Base-by-base conservation (phyloP, 345 rosid species). In the Mallotus nudiflorus region DNA sequence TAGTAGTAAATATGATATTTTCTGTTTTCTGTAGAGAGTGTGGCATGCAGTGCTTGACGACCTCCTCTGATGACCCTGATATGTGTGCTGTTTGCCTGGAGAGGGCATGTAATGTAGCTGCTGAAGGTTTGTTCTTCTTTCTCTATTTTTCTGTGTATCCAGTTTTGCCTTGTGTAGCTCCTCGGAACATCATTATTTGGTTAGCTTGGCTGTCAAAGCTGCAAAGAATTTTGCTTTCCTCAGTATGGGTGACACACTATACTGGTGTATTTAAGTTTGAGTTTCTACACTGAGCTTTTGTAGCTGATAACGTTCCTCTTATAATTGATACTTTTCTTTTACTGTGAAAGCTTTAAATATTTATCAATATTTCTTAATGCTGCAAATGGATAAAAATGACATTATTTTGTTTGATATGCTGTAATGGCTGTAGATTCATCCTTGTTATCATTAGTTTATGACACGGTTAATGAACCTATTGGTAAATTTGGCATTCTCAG, bases 21-120 rank as follows among this genome's bases (percentile, higher is more conserved):
- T 22, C 0, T 70, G 25, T 53, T 66, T 31, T 54, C 70, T 83
- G 78, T 82, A 91, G 99, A 81, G 97, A 92, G 75, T 75, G 67
- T 31, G 99, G 97, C 54, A 76, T 92, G 86, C 99, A 90, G 61
- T 82, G 85, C 45, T 71, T 83, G 53, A 81, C 83, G 49, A 74
- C 78, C 46, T 67, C 87, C 44, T 73, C 87, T 15, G 96, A 95
- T 65, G 99, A 95, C 59, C 81, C 81, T 18, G 99, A 95, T 68
- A 83, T 82, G 6, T 95, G 99, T 75, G 96, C 99, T 24, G 97
- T 95, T 70, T 95, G 99, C 88, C 82, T 95, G 50, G 99, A 92
- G 81, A 86, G 90, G 82, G 85, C 79, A 31, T 95, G 97, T 64
- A 88, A 87, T 64, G 96, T 92, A 24, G 99, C 97, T 40, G 93